Evolutionary conservation across 495 filamentous ascomycete species (phyloP), one percentile per base, ranked within the genome.

Genomic region (Aspergillus carlsbadensis): DNA sequence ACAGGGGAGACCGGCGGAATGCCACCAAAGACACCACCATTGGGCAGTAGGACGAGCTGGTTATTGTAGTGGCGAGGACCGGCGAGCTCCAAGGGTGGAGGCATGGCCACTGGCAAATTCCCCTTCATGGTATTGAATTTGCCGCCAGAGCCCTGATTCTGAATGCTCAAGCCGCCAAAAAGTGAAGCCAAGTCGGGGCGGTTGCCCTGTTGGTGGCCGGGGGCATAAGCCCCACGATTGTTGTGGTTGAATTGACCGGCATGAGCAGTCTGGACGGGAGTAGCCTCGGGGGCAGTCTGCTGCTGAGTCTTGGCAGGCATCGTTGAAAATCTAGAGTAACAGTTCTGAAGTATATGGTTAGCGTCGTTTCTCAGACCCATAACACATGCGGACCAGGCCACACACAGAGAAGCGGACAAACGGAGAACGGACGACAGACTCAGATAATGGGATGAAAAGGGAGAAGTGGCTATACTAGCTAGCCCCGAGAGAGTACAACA

Each of bases 221-320:
- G 3, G 26, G 45, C 26, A 40, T 21, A 50, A 14, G 45, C 22
- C 17, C 54, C 45, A 17, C 46, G 45, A 20, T 47, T 48, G 26
- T 66, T 61, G 36, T 64, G 58, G 24, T 60, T 52, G 53, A 45
- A 67, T 3, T 65, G 66, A n/a, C 52, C 55, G n/a, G 51, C 51
- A 59, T 66, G 65, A 13, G 43, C 43, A 34, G 48, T 60, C 29
- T 59, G 47, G 42, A 49, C 50, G 43, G 68, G 72, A 55, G 59
- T 60, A 42, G 70, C 65, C 17, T 76, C 68, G 43, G 71, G 54
- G 67, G 70, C 71, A 69, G 60, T 49, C 31, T 50, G 54, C 45
- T 57, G 54, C 44, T 57, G 54, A 34, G 24, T 42, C 20, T 58
- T 58, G 41, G 35, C 24, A 65, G 67, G 75, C 76, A 71, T 71